Base-by-base conservation (phyloP, 1,284 basidiomycete genomes). In the Microbotryum silenes-acaulis region DNA sequence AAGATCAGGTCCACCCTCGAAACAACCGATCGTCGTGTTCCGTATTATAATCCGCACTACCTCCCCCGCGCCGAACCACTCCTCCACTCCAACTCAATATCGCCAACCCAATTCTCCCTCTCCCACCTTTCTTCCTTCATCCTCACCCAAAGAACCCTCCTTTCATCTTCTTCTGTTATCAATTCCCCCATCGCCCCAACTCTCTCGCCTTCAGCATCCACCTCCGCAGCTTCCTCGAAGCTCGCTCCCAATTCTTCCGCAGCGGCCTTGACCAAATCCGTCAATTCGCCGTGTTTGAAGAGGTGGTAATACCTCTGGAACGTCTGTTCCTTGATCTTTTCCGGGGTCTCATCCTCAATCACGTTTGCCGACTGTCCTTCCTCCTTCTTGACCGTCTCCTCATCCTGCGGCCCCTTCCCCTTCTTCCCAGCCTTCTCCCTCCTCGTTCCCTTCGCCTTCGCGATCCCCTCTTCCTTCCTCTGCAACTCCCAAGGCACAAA, bases 261-360 rank as follows among this genome's bases (percentile, higher is more conserved):
- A 0, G 90, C 89, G 42, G 81, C 77, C 20, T 69, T 65, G 2
- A 87, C 83, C 20, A 94, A 79, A 10, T 74, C 76, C 25, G 74
- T 71, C 56, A 97, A 79, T 74, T 97, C 92, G 25, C 85, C 88
- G 59, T 82, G 77, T 0, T 84, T 81, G 72, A 96, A 97, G 80
- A 97, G 87, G 73, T 97, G 93, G 73, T 97, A 97, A 73, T 94
- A 97, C 59, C 92, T 82, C 72, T 91, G 83, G 76, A 84, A 88
- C 7, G 88, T 80, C 60, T 70, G 76, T 69, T 62, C 14, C 12
- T 16, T 14, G 29, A 23, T 42, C 9, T 33, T 59, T 9, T 49
- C 49, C 2, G 50, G 25, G 9, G 44, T 18, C 8, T 16, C 21
- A 16, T 44, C 14, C 21, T 51, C 56, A 27, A 18, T 1, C 48